Conservation (phyloP, 1,284 basidiomycete species). For the Ganoderma resinaceum region DNA sequence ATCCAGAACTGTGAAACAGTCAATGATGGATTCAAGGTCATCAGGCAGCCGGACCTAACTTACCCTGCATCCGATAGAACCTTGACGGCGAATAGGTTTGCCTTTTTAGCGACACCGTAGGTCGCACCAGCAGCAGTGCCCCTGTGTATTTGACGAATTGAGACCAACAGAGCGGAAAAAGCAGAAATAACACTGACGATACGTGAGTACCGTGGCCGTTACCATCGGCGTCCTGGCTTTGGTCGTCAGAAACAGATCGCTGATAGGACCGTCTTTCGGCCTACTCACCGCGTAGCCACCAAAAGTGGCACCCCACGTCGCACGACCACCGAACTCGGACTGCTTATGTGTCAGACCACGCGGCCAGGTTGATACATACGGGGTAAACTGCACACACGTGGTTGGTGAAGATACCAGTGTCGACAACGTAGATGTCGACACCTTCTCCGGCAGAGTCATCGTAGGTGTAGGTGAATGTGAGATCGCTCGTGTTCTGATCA, state of each 20-base stretch:
- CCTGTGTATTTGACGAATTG: constrained; percentile 49
- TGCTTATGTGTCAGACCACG: constrained; percentile 17
- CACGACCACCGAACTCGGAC: constrained; percentile 74
- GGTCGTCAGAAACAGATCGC: neutral
- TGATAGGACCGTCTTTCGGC: neutral
- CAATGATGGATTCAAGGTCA: constrained; percentile 47
- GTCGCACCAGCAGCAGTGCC: constrained; percentile 61
- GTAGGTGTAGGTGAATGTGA: constrained; percentile 18
- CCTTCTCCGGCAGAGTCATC: constrained; percentile 15
- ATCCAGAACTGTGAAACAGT: constrained; percentile 55
- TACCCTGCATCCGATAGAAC: constrained; percentile 70
- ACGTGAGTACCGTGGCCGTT: constrained; percentile 59
- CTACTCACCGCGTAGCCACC: constrained; percentile 33
- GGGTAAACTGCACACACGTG: constrained; percentile 45
- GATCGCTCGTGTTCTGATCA: constrained; percentile 12
- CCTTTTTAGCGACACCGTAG: constrained; percentile 78
- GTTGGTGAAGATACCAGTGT: constrained; percentile 65
- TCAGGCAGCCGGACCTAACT: constrained; percentile 34
- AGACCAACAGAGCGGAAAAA: constrained; percentile 8
- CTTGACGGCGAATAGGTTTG: constrained; percentile 76
- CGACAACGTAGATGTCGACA: constrained; percentile 22
- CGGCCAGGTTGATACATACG: neutral
- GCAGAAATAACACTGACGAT: constrained; percentile 39
- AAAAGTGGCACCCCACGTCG: constrained; percentile 67
- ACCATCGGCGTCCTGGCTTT: constrained; percentile 58